Evolutionary conservation across 371 early-diverging fungal genomes (phyloP).

Genomic region (Smittium mucronatum): DNA sequence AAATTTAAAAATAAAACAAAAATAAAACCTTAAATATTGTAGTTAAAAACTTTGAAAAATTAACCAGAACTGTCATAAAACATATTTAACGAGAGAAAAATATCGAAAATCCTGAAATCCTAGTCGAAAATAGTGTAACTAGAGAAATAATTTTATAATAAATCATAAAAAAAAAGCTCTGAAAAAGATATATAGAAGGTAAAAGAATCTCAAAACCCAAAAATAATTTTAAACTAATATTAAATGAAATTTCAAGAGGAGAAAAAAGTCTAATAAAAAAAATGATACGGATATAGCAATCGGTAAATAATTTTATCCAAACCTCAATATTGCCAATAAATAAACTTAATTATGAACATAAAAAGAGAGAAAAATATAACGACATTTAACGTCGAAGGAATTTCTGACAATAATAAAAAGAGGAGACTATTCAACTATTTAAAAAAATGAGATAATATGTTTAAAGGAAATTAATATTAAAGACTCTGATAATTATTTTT

Average conservation of each 20-base stretch:
- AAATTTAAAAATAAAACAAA: too few relatives aligned
- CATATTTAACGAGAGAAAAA: too few relatives aligned
- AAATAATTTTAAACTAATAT: not conserved
- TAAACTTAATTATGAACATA: too few relatives aligned
- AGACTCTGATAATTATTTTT: constrained; percentile 4
- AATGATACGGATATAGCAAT: not conserved
- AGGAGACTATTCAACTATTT: not conserved
- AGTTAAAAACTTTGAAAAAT: not conserved
- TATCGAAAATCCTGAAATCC: too few relatives aligned
- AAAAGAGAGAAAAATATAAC: not conserved
- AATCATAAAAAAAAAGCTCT: not conserved
- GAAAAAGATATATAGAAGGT: not conserved
- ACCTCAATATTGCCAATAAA: too few relatives aligned
- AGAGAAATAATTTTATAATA: too few relatives aligned
- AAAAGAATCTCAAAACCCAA: not conserved
- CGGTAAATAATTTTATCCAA: too few relatives aligned
- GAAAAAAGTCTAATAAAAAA: not conserved
- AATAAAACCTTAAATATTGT: too few relatives aligned
- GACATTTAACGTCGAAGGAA: not conserved
- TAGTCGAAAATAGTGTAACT: too few relatives aligned
- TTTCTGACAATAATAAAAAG: not conserved
- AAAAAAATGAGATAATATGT: not conserved
- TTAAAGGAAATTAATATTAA: constrained; percentile 8
- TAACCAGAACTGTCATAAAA: too few relatives aligned
- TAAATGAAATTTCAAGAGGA: not conserved